phyloP scores from a whole-genome alignment of 2,329 filamentous ascomycete species.

The Helotiales sp. region DNA sequence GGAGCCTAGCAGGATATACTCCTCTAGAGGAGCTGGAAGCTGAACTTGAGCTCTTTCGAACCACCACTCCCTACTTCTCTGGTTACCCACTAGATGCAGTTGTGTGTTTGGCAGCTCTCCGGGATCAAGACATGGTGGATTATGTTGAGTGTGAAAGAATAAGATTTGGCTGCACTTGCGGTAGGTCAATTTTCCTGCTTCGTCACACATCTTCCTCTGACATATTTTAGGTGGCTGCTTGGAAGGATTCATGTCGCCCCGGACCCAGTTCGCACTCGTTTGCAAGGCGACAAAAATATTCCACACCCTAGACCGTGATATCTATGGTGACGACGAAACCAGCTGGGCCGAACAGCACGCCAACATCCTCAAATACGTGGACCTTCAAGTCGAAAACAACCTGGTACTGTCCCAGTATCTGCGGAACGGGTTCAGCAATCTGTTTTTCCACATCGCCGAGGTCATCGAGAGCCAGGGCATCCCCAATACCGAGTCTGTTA shows the following conservation, averaged over 20 bases:
- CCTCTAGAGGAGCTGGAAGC: not conserved
- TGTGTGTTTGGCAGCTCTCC: not conserved
- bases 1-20: not conserved
- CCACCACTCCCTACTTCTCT: not conserved
- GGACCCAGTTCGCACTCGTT: slow-evolving; percentile 44
- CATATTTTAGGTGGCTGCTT: slow-evolving; percentile 33
- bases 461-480: not conserved
- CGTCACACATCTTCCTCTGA: not conserved
- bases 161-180: slow-evolving; percentile 47
- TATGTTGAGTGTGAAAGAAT: slow-evolving; percentile 35
- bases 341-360: not conserved
- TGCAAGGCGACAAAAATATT: slow-evolving; percentile 36
- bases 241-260: slow-evolving; percentile 47
- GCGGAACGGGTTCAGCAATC: slow-evolving; percentile 44
- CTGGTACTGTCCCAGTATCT: slow-evolving; percentile 45
- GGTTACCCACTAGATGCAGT: not conserved
- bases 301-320: slow-evolving; percentile 34
- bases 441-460: slow-evolving; percentile 41
- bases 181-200: slow-evolving; percentile 22
- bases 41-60: not conserved
- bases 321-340: slow-evolving; percentile 16
- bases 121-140: not conserved
- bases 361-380: slow-evolving; percentile 33
- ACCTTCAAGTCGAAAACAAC: slow-evolving; percentile 36
- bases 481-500: not conserved